phyloP scores from a whole-genome alignment of 2,329 filamentous ascomycete genomes.

The Orbilia brochopaga region DNA sequence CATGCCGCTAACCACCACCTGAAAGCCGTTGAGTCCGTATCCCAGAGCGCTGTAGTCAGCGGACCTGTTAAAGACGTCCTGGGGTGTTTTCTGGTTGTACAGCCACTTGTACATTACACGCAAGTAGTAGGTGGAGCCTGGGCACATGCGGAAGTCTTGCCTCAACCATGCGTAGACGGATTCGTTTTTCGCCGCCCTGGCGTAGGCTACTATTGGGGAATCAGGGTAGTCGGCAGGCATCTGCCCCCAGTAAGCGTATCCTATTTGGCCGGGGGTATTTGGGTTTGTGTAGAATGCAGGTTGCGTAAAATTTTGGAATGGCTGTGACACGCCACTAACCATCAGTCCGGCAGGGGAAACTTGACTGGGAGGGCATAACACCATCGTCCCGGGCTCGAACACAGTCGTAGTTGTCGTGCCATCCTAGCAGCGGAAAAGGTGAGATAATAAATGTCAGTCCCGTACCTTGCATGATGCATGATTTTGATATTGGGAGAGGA shows the following conservation, averaged over 20 bases:
- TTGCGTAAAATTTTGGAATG: conserved; percentile 8
- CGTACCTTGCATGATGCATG: too few relatives aligned
- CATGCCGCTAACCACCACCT: background rate
- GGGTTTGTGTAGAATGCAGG: conserved; percentile 3
- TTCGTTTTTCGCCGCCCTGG: background rate
- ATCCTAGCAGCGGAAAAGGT: too few relatives aligned
- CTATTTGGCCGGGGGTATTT: background rate
- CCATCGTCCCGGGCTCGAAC: background rate
- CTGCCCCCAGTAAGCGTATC: background rate
- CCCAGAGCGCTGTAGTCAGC: background rate
- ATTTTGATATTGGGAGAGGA: too few relatives aligned
- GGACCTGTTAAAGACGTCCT: background rate
- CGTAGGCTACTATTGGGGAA: background rate
- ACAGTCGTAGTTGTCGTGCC: conserved; percentile 1
- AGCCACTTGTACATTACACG: conserved; percentile 25
- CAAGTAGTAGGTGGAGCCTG: conserved; percentile 6
- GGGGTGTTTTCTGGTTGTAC: background rate
- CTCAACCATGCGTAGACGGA: conserved; percentile 3
- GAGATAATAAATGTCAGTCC: too few relatives aligned
- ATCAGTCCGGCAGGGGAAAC: background rate
- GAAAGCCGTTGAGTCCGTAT: background rate
- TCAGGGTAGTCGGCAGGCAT: background rate
- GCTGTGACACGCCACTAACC: background rate
- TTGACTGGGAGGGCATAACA: conserved; percentile 7
- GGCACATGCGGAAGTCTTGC: conserved; percentile 6